A percentile compares a stretch with the other conserved stretches of the same genome.
Conservation (phyloP, 78 protist genomes). For the Dictyostelium capitatum region DNA sequence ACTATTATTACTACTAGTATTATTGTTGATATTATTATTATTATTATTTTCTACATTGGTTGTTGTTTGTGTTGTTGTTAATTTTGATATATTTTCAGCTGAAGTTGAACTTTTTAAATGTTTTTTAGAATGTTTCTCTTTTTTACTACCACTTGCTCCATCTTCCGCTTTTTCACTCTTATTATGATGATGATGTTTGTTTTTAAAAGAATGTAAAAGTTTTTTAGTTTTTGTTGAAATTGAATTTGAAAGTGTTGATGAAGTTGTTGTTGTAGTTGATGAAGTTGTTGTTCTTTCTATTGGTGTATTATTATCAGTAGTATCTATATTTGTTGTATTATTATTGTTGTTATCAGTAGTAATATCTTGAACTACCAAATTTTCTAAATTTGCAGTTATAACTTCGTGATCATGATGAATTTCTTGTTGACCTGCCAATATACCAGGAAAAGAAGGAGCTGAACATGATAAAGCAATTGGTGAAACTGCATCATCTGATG, state of each 20-base stretch:
- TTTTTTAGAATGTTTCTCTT: background rate
- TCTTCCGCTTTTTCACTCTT: background rate
- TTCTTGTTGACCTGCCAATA: background rate
- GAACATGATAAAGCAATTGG: constrained; percentile 68
- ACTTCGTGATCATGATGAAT: no score
- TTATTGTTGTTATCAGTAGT: background rate
- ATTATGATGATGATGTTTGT: constrained; percentile 21
- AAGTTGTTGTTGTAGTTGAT: background rate
- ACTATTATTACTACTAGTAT: background rate
- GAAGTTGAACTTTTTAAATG: background rate
- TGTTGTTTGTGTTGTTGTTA: background rate
- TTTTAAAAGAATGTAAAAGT: constrained; percentile 15
- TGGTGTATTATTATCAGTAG: background rate
- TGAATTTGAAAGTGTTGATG: background rate
- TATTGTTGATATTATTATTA: background rate
- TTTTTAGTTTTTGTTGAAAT: constrained; percentile 3
- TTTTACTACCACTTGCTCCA: background rate
- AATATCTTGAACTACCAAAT: no score
- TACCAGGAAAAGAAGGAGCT: constrained; percentile 68
- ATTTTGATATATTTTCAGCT: constrained; percentile 1
- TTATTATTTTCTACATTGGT: background rate
- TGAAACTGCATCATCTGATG: constrained; percentile 34
- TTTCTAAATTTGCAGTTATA: no score
- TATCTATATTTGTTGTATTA: background rate
- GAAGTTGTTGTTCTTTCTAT: background rate